phyloP scores from a whole-genome alignment of 1,284 basidiomycete genomes.

The Cryptococcus sp. region DNA sequence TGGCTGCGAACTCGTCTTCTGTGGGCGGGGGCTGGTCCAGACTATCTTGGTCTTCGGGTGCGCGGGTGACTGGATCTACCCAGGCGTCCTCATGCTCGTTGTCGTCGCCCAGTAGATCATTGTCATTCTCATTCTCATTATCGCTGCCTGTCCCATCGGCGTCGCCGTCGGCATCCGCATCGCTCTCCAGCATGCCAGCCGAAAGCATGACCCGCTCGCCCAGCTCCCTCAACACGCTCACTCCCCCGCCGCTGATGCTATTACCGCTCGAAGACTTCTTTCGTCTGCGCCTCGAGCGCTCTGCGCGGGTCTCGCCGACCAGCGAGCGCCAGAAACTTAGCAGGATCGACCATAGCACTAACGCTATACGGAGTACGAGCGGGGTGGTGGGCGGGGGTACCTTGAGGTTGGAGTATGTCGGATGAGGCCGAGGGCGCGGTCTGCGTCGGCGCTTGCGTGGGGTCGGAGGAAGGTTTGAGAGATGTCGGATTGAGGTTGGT shows the following conservation, averaged over 20 bases:
- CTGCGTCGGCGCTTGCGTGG: conserved; percentile 3
- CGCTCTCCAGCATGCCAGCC: conserved; percentile 11
- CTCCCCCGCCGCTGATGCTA: neutral
- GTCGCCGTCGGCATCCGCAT: conserved; percentile 13
- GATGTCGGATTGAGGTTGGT: conserved; percentile 1
- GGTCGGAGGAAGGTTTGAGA: conserved; percentile 16
- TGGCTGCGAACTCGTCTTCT: conserved; percentile 28
- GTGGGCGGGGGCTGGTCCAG: conserved; percentile 16
- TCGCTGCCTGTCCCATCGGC: conserved; percentile 13
- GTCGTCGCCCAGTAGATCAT: conserved; percentile 1
- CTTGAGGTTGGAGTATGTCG: conserved; percentile 39
- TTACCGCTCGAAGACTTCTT: conserved; percentile 7
- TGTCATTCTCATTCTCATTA: conserved; percentile 14
- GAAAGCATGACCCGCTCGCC: conserved; percentile 19
- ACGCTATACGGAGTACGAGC: conserved; percentile 40
- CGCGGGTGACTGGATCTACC: conserved; percentile 50
- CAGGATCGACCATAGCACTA: conserved; percentile 48
- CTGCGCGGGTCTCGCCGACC: conserved; percentile 50
- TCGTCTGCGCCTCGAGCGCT: conserved; percentile 18
- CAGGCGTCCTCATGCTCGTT: conserved; percentile 25
- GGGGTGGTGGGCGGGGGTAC: conserved; percentile 48
- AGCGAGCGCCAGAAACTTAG: conserved; percentile 46
- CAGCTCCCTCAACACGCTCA: conserved; percentile 17
- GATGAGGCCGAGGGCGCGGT: conserved; percentile 13
- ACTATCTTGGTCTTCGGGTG: conserved; percentile 25